phyloP scores from a whole-genome alignment of 345 rosid genomes.

The Adansonia digitata region DNA sequence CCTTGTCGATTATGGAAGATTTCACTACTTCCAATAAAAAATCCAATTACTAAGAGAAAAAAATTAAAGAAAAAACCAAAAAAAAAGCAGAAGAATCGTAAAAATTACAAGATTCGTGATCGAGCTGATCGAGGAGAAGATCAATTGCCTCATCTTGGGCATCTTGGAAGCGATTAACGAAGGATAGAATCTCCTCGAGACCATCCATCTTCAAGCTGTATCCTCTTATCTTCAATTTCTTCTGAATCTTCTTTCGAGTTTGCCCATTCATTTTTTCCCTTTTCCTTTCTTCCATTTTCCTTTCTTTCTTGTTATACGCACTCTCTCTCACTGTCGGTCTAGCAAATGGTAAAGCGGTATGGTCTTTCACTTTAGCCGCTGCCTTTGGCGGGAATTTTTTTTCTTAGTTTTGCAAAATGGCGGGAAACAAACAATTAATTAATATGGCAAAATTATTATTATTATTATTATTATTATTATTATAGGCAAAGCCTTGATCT shows the following conservation, averaged over 20 bases:
- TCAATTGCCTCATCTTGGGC: slow-evolving; percentile 71
- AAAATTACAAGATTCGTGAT: slow-evolving; percentile 38
- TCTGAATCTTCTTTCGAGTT: slow-evolving; percentile 60
- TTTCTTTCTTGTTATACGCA: background rate
- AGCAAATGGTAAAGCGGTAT: background rate
- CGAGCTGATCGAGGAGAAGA: slow-evolving; percentile 78
- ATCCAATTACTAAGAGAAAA: background rate
- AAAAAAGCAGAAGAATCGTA: background rate
- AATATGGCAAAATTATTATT: too few relatives aligned
- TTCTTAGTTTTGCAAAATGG: background rate
- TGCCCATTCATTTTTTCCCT: slow-evolving; percentile 33
- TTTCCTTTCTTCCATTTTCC: background rate
- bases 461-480: too few relatives aligned
- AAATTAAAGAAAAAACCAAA: background rate
- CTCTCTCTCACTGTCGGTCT: too few relatives aligned
- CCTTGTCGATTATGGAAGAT: slow-evolving; percentile 65
- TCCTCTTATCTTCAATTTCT: slow-evolving; percentile 73
- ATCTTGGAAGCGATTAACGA: slow-evolving; percentile 52
- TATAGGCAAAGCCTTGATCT: slow-evolving; percentile 3
- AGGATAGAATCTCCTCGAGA: slow-evolving; percentile 57
- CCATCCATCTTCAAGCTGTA: slow-evolving; percentile 70
- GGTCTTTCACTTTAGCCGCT: background rate
- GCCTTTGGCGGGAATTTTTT: background rate
- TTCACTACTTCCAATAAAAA: slow-evolving; percentile 35
- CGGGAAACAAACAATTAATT: background rate